Base-by-base conservation (phyloP, 306 rosid species). In the Herpetospermum pedunculosum region DNA sequence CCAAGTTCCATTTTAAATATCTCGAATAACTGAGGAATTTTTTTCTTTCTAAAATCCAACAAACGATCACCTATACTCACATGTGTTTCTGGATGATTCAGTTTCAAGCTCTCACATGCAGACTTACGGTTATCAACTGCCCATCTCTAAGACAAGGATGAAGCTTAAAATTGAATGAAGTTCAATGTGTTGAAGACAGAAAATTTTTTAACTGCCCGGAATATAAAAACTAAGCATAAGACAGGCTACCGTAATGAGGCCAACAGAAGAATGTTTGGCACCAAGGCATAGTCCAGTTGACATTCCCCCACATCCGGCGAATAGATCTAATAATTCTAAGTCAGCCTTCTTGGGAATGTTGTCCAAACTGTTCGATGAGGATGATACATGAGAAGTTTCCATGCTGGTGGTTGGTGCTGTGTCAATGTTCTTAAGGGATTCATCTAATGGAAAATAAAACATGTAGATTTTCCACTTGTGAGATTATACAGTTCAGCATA, bases 271-370 rank as follows among this genome's bases (percentile, higher is more conserved):
- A 79, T 81, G 67, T 85, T 86, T 90, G 80, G 94, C 90, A 75
- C 98, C 98, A 41, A 87, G 84, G 82, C 93, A 84, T 83, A 93
- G 79, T 70, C 98, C 98, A 81, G 97, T 90, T 62, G 98, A 93
- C 98, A 93, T 93, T 77, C 94, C 97, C 82, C 98, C 98, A 78
- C 98, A 93, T 70, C 98, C 98, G 67, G 97, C 80, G 78, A 80
- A 93, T 34, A 93, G 85, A 84, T 93, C 98, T 57, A 93, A 81
- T 53, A 93, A 77, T 52, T 80, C 73, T 76, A 90, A 74, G 69
- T 89, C 85, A 38, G 79, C 79, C 75, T 77, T 78, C 73, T 75
- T 29, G 26, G 81, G 82, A 48, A 67, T 78, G 60, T 75, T 75
- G 72, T 40, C 78, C 82, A 74, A 73, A 32, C 71, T 26, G 35